Evolutionary conservation across 2,329 filamentous ascomycete genomes (phyloP), one percentile per base, ranked within the genome.

Genomic region (Penicillium polonicum): DNA sequence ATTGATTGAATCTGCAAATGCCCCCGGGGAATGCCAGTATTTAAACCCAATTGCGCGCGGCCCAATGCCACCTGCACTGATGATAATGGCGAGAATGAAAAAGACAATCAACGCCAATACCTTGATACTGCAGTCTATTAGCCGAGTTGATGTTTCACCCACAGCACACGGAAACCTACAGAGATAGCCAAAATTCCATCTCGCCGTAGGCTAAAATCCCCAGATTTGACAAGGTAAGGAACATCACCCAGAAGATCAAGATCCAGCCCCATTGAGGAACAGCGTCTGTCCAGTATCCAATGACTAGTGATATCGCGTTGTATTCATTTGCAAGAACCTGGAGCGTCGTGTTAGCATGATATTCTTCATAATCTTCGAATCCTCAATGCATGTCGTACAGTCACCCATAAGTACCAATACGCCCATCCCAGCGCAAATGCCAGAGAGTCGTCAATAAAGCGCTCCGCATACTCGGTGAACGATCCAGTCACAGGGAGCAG

Each of bases 391-490:
- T 35, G 31, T 2, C 68, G 49, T 52, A 72, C 70, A 25, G 70
- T 79, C 2, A 79, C 72, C 77, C 78, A 80, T 3, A 78, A 63
- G 57, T 77, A 79, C 72, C 75, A 89, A 72, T 89, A 89, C 59
- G 88, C 88, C 86, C 86, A 89, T 7, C 87, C 88, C 0, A 90
- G 81, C 1, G 86, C 86, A 38, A 87, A 84, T 12, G 83, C 85
- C 65, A 90, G 87, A 0, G 86, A 86, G 66, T 85, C 85, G 69
- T 90, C 88, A 31, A 90, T 85, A 63, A 91, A 88, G 8, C 88
- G 82, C 61, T 88, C 85, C 0, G 86, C 86, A 36, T 90, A 81
- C 10, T 83, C 85, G n/a, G 86, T 85, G 66, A 91, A 91, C 0
- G 86, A 86, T 3, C 88, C 88, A 5, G 86, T 85, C 0, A 84